A percentile compares a stretch with the other conserved stretches of the same genome.
Conservation (phyloP, 352 stramenopile genomes). For the Peronospora belbahrii region DNA sequence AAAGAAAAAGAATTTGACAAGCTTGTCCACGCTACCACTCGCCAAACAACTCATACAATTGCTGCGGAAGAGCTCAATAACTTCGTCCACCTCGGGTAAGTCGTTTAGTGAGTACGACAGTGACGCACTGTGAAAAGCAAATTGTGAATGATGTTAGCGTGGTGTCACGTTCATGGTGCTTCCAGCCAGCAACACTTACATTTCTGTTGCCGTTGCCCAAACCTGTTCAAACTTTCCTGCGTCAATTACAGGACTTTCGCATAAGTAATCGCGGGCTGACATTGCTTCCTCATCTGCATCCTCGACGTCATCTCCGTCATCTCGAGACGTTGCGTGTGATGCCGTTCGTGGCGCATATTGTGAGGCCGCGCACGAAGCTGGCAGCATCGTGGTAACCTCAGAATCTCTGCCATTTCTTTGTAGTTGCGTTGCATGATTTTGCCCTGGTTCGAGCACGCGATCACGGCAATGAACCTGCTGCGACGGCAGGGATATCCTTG, state of each 20-base stretch:
- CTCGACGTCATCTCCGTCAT: conserved; percentile 32
- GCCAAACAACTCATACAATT: conserved; percentile 75
- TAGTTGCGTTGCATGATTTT: conserved; percentile 16
- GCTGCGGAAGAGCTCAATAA: conserved; percentile 65
- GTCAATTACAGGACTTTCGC: conserved; percentile 52
- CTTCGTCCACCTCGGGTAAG: conserved; percentile 59
- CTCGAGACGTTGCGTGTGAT: conserved; percentile 23
- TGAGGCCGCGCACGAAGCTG: conserved; percentile 6
- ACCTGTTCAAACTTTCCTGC: conserved; percentile 73
- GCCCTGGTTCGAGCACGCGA: conserved; percentile 8
- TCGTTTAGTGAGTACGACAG: conserved; percentile 42
- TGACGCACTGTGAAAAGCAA: conserved; percentile 31
- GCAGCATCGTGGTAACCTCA: conserved; percentile 15
- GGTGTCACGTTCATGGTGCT: not conserved
- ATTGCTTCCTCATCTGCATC: conserved; percentile 48
- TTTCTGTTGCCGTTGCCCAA: conserved; percentile 56
- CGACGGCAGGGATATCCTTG: conserved; percentile 4
- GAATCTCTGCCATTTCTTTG: conserved; percentile 17
- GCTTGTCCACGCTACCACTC: conserved; percentile 54
- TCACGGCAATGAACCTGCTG: conserved; percentile 11
- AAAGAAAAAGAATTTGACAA: conserved; percentile 87
- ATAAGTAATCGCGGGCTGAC: conserved; percentile 60
- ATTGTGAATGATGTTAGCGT: conserved; percentile 4
- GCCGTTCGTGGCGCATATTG: conserved; percentile 17
- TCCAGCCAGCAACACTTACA: conserved; percentile 39